phyloP scores from a whole-genome alignment of 805 yeast genomes.

The Candida piceae region DNA sequence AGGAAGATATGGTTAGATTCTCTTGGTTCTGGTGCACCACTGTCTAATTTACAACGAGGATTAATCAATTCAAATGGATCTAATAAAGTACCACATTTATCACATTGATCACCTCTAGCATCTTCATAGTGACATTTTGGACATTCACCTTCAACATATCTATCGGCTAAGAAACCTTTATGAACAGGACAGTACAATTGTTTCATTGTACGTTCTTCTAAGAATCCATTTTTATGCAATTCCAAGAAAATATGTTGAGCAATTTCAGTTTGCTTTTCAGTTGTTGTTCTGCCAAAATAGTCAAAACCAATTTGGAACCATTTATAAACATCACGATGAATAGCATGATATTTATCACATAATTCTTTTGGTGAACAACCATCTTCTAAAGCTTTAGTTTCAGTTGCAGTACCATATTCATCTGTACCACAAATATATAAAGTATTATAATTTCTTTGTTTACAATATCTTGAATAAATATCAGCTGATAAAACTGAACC shows the following conservation, averaged over 20 bases:
- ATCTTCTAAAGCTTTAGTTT: slow-evolving; percentile 95
- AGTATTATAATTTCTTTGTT: slow-evolving; percentile 82
- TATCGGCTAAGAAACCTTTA: slow-evolving; percentile 87
- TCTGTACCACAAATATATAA: slow-evolving; percentile 94
- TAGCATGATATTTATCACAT: slow-evolving; percentile 83
- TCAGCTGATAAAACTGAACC: slow-evolving; percentile 96
- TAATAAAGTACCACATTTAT: slow-evolving; percentile 83
- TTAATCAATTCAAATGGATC: slow-evolving; percentile 90
- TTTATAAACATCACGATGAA: slow-evolving; percentile 87
- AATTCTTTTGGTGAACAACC: slow-evolving; percentile 81
- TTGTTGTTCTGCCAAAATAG: slow-evolving; percentile 94
- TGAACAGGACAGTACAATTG: slow-evolving; percentile 92
- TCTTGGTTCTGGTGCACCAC: slow-evolving; percentile 71
- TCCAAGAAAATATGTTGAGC: slow-evolving; percentile 89
- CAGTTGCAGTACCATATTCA: slow-evolving; percentile 99
- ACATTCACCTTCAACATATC: slow-evolving; percentile 96
- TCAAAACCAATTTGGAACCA: slow-evolving; percentile 97
- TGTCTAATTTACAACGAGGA: slow-evolving; percentile 93
- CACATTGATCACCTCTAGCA: slow-evolving; percentile 99
- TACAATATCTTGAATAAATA: slow-evolving; percentile 84
- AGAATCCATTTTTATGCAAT: slow-evolving; percentile 66
- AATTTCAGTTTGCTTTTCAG: slow-evolving; percentile 84
- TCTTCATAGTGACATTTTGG: slow-evolving; percentile 93
- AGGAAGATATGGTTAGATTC: slow-evolving; percentile 84
- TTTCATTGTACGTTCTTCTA: slow-evolving; percentile 83